Evolutionary conservation across 1,284 basidiomycete species (phyloP).

Genomic region (Melampsora occidentalis): DNA sequence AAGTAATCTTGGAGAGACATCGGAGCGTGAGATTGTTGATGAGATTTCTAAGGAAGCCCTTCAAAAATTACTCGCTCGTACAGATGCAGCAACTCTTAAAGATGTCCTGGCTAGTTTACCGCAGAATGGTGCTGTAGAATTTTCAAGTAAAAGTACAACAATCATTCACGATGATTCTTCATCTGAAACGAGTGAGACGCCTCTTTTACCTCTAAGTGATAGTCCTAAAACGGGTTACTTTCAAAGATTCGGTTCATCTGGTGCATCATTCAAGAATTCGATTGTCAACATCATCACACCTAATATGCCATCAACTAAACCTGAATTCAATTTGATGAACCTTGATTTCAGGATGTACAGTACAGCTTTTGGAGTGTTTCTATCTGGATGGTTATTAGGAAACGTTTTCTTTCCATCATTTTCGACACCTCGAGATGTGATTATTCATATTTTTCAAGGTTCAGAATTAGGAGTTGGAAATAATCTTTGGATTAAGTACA

Average conservation of each 20-base stretch:
- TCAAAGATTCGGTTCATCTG: neutral
- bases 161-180: neutral
- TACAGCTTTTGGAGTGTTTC: neutral
- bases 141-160: neutral
- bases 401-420: neutral
- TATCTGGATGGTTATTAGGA: constrained; percentile 4
- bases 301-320: neutral
- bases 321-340: neutral
- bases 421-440: neutral
- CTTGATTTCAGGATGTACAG: constrained; percentile 1
- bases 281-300: neutral
- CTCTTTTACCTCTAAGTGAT: neutral
- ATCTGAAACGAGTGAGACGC: neutral
- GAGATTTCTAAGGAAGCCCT: neutral
- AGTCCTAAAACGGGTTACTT: constrained; percentile 5
- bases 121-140: neutral
- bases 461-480: neutral
- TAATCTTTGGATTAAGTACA: neutral
- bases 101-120: neutral
- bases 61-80: neutral
- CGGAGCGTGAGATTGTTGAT: neutral
- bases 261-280: neutral
- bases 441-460: neutral
- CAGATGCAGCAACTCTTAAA: neutral
- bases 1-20: no score